phyloP scores from a whole-genome alignment of 1,284 basidiomycete genomes.

The Tranzscheliella williamsii region DNA sequence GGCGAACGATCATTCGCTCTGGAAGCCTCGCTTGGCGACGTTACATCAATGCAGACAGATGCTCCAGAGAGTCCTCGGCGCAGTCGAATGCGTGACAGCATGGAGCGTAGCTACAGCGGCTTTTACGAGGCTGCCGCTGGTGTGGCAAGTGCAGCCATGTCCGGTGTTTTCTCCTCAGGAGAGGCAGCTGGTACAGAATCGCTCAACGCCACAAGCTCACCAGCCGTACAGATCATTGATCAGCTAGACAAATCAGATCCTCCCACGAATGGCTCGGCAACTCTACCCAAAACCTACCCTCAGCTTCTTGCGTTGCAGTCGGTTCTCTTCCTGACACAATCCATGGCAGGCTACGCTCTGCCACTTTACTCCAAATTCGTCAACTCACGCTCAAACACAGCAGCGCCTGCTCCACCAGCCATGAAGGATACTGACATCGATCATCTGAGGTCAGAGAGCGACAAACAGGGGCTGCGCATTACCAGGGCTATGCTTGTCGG shows the following conservation, averaged over 20 bases:
- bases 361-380: slow-evolving; percentile 68
- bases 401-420: slow-evolving; percentile 64
- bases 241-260: slow-evolving; percentile 74
- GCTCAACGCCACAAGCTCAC: slow-evolving; percentile 39
- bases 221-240: slow-evolving; percentile 53
- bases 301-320: slow-evolving; percentile 89
- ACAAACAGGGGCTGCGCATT: slow-evolving; percentile 65
- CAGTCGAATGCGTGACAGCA: slow-evolving; percentile 19
- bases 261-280: slow-evolving; percentile 79
- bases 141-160: slow-evolving; percentile 47
- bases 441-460: slow-evolving; percentile 5
- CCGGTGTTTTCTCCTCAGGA: slow-evolving; percentile 18
- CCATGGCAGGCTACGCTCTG: slow-evolving; percentile 74
- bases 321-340: slow-evolving; percentile 82
- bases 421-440: slow-evolving; percentile 62
- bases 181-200: slow-evolving; percentile 28
- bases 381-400: slow-evolving; percentile 60
- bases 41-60: background rate
- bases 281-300: slow-evolving; percentile 69
- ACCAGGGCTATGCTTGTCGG: slow-evolving; percentile 78
- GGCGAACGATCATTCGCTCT: slow-evolving; percentile 21
- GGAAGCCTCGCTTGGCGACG: slow-evolving; percentile 12
- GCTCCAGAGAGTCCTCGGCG: slow-evolving; percentile 15
- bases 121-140: slow-evolving; percentile 55
- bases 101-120: slow-evolving; percentile 39